Evolutionary conservation across 805 yeast species (phyloP), one percentile per base, ranked within the genome.

Genomic region (Tetrapisispora phaffii): DNA sequence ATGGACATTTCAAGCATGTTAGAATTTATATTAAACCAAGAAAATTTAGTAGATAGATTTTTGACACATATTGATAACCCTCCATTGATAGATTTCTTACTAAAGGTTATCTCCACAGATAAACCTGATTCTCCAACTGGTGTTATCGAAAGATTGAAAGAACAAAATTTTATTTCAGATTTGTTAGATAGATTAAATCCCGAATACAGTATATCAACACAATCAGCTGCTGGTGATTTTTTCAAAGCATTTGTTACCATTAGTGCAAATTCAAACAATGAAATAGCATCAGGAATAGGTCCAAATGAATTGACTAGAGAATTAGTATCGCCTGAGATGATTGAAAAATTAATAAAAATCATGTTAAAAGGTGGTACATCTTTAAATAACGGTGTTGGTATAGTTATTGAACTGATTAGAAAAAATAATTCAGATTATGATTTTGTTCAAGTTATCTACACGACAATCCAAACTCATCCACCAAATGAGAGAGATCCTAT

Each of bases 381-480:
- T 1, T 73, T 93, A 51, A 83, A 93, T 32, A 90, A 89, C 55
- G 95, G 96, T 57, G 98, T 93, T 28, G 94, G 97, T 6, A 87
- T 93, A 22, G 79, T 93, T 29, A 90, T 93, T 54, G 98, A 93
- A 66, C 76, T 93, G 35, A 93, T 93, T 47, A 76, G 98, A 57
- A 93, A 93, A 61, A 93, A 93, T 62, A 93, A 93, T 59, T 86
- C 96, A 0, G 98, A 93, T 62, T 93, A 93, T 64, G 98, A 93
- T 66, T 73, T 79, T 40, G 83, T 85, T 40, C 94, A 95, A 47
- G 94, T 94, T 20, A 68, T 85, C 54, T 82, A 80, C 63, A 81
- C 85, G 36, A 80, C 95, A 1, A 63, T 85, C 50, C 94, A 88
- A 47, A 80, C 89, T 21, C 93, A 89, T 56, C 97, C 97, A 6